Base-by-base conservation (phyloP, 345 rosid genomes). In the Dipteronia sinensis region DNA sequence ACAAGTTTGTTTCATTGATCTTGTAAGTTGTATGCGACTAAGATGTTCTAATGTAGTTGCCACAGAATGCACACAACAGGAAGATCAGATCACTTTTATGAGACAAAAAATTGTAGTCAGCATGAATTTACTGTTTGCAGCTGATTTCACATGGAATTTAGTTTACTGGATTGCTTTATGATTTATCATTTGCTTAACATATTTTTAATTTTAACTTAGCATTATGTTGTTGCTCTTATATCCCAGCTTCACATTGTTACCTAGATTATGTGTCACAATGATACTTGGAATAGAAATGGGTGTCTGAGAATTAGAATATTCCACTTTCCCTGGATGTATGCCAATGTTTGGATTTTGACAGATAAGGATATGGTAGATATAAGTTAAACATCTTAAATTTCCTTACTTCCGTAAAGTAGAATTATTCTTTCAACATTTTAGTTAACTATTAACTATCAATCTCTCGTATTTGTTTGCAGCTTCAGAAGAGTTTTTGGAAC, bases 401-500 rank as follows among this genome's bases (percentile, higher is more conserved):
- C 17, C 40, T 56, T 49, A 70, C n/a, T 69, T 23, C 46, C 17
- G 51, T 69, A 7, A 56, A 29, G 40, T 59, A n/a, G 47, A 62
- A 22, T 16, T 15, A 29, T 10, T 34, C 4, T 2, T 0, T 6
- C 25, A 6, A 29, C 13, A 6, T 75, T 42, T 75, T 64, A 65
- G 55, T 58, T 58, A 38, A 38, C 22, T 20, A 13, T 59, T 16
- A 19, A 16, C 27, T 71, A 53, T 61, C 56, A 20, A 16, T 62
- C n/a, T 65, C 23, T 12, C 71, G 49, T 66, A 65, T 71, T 58
- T 72, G 6, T 71, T 65, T 87, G 84, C 89, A 96, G 98, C 98
- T 76, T 94, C 98, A 34, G 98, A 94, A 80, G 99, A 96, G 59
- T 96, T 96, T 88, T 86, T 96, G 92, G 99, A 94, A 84, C 99